Conservation (phyloP, 768 basidiomycete species). For the Boletus tylopilopsis region DNA sequence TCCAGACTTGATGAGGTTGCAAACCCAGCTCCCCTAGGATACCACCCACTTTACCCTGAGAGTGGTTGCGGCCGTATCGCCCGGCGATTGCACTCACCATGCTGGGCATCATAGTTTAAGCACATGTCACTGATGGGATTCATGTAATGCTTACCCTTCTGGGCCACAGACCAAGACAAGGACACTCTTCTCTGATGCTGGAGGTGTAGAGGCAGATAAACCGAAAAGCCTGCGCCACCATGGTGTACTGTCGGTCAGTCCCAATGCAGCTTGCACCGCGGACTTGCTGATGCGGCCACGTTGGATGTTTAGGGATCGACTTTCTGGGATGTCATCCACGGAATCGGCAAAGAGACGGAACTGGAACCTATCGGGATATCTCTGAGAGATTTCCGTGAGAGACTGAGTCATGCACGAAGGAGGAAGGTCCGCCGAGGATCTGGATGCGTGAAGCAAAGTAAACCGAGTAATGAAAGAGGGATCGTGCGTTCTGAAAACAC, state of each 20-base stretch:
- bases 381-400: conserved; percentile 43
- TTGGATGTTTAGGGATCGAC: conserved; percentile 27
- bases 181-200: conserved; percentile 35
- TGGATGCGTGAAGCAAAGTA: conserved; percentile 72
- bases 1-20: conserved; percentile 62
- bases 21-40: conserved; percentile 62
- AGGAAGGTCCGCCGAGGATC: conserved; percentile 58
- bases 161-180: conserved; percentile 82
- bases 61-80: conserved; percentile 69
- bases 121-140: neutral
- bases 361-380: conserved; percentile 53
- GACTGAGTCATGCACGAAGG: conserved; percentile 58
- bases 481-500: conserved; percentile 37
- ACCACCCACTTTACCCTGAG: conserved; percentile 71
- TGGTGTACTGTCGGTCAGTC: conserved; percentile 18
- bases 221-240: conserved; percentile 32
- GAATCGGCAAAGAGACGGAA: conserved; percentile 64
- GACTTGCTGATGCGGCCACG: conserved; percentile 54
- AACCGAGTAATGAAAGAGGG: conserved; percentile 46
- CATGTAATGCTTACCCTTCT: conserved; percentile 54
- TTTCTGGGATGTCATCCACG: conserved; percentile 16
- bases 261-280: conserved; percentile 43
- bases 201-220: conserved; percentile 1
- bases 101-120: conserved; percentile 33
- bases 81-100: conserved; percentile 77